Evolutionary conservation across 1,284 basidiomycete species (phyloP).

Genomic region (Pascua guehoae): DNA sequence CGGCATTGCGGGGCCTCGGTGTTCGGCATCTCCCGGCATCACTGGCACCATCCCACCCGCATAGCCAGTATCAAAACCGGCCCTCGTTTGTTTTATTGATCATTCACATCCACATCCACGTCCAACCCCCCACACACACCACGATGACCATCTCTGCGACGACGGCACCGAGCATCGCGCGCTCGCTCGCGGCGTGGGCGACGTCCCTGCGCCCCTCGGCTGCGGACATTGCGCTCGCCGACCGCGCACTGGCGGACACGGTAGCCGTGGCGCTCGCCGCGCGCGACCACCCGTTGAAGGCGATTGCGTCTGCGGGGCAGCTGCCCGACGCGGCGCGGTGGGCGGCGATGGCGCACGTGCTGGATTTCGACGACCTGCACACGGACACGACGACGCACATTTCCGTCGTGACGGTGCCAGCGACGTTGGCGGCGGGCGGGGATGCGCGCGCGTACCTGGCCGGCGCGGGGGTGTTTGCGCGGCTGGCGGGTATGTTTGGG

Average conservation of each 20-base stretch:
- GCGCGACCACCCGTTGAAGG: constrained; percentile 6
- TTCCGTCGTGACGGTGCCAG: constrained; percentile 6
- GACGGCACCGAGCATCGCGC: constrained; percentile 1
- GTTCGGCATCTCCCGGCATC: too few species aligned
- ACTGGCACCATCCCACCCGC: background rate
- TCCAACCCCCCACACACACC: background rate
- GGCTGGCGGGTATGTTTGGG: constrained; percentile 4
- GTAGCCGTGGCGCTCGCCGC: constrained; percentile 9
- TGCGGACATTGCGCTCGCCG: constrained; percentile 7
- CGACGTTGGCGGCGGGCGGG: constrained; percentile 5
- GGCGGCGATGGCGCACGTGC: constrained; percentile 10
- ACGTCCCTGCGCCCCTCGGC: constrained; percentile 4
- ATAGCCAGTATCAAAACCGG: background rate
- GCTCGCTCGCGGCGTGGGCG: constrained; percentile 9
- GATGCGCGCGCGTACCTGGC: constrained; percentile 11
- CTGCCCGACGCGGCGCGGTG: constrained; percentile 8
- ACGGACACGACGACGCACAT: constrained; percentile 12
- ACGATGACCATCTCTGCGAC: background rate
- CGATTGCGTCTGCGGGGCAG: background rate
- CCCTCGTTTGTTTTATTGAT: background rate
- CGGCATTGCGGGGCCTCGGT: too few species aligned
- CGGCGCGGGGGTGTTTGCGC: constrained; percentile 7
- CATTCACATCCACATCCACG: background rate
- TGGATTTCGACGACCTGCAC: constrained; percentile 14
- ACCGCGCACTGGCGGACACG: constrained; percentile 11